Conservation (phyloP, 108 stramenopile genomes). For the Nitzschia sp. region DNA sequence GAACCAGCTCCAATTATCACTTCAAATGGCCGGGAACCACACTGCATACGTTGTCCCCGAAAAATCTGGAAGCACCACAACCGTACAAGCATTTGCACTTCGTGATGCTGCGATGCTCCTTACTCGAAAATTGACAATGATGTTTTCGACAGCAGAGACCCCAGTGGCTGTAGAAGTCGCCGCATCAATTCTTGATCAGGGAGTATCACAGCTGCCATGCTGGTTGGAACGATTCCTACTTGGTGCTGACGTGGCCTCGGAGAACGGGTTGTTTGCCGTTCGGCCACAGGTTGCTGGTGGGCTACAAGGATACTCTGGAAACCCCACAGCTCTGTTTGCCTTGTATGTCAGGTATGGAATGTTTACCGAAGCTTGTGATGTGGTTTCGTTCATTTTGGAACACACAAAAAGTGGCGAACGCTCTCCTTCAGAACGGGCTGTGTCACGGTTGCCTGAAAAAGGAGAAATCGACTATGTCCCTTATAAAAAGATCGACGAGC, state of each 20-base stretch:
- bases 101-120: constrained; percentile 42
- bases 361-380: constrained; percentile 65
- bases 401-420: constrained; percentile 9
- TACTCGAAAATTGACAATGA: constrained; percentile 43
- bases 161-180: constrained; percentile 72
- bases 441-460: constrained; percentile 70
- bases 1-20: constrained; percentile 28
- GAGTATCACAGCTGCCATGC: constrained; percentile 42
- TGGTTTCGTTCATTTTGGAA: constrained; percentile 46
- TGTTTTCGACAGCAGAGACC: constrained; percentile 45
- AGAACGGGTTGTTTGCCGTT: constrained; percentile 53
- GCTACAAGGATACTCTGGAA: constrained; percentile 26
- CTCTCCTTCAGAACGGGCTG: constrained; percentile 23
- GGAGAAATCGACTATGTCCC: constrained; percentile 82
- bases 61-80: background rate
- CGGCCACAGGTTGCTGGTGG: constrained; percentile 7
- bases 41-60: constrained; percentile 24
- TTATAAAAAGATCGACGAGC: constrained; percentile 66
- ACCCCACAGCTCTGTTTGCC: constrained; percentile 62
- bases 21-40: constrained; percentile 3
- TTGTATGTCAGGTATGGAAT: constrained; percentile 63
- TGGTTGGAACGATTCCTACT: constrained; percentile 73
- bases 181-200: constrained; percentile 34
- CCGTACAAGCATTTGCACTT: background rate
- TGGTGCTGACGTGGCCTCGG: constrained; percentile 22